Conservation (phyloP, 2,329 filamentous ascomycete genomes). For the Apiospora kogelbergensis region DNA sequence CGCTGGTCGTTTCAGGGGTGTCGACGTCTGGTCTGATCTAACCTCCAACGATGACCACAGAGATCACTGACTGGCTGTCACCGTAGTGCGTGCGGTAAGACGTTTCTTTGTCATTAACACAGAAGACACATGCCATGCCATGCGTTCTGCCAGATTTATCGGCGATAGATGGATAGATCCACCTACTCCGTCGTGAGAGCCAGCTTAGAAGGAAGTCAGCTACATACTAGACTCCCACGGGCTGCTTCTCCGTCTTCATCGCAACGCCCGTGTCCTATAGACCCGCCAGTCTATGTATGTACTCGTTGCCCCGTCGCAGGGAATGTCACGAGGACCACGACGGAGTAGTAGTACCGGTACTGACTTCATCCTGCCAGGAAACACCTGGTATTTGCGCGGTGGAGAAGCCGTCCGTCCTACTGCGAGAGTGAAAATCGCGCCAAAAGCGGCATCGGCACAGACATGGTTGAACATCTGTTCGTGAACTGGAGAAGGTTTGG, state of each 20-base stretch:
- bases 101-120: not conserved
- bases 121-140: not conserved
- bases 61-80: not conserved
- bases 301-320: not conserved
- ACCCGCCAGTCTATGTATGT: not conserved
- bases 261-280: not conserved
- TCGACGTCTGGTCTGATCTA: not conserved
- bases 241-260: not conserved
- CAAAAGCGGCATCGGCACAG: slow-evolving; percentile 7
- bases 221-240: not conserved
- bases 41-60: not conserved
- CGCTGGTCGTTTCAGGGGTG: not conserved
- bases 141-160: not conserved
- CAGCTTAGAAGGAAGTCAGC: not conserved
- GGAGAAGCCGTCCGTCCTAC: not conserved
- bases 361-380: not conserved
- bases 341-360: not conserved
- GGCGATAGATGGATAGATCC: not conserved
- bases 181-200: not conserved
- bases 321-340: not conserved
- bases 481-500: not conserved
- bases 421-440: not conserved
- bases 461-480: slow-evolving; percentile 1
- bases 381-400: not conserved
- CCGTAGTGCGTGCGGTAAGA: not conserved